These are phyloP conservation scores for Prinsepia uniflora DNA, from an alignment of 306 rosid genomes.

Conservation along the genomic window DNA sequence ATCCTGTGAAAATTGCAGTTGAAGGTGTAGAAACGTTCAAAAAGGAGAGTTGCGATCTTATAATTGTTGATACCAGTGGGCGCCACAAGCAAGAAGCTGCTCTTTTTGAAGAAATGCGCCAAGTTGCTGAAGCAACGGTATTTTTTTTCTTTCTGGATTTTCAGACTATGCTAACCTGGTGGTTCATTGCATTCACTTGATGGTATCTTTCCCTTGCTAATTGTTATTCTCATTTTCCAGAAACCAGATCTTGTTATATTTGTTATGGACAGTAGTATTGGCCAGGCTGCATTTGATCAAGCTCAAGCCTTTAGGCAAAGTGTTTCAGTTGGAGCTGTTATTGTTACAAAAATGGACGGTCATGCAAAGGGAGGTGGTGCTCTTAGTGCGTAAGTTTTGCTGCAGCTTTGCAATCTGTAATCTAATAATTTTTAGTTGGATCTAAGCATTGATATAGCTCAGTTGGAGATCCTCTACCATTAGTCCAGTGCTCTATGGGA, in stretches of 20 bases:
- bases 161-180: constrained; percentile 1
- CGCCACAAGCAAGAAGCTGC: constrained; percentile 86
- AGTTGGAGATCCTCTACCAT: neutral
- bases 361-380: constrained; percentile 98
- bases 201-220: constrained; percentile 25
- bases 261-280: constrained; percentile 93
- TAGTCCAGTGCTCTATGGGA: neutral
- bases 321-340: constrained; percentile 85
- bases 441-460: neutral
- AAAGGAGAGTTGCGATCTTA: constrained; percentile 76
- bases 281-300: constrained; percentile 94
- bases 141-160: constrained; percentile 24
- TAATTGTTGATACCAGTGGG: constrained; percentile 90
- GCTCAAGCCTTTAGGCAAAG: constrained; percentile 85
- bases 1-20: constrained; percentile 76
- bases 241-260: constrained; percentile 84
- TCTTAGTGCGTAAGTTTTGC: constrained; percentile 52
- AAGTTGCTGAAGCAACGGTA: constrained; percentile 91
- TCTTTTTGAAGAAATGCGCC: constrained; percentile 96
- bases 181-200: constrained; percentile 5
- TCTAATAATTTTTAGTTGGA: neutral
- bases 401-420: neutral
- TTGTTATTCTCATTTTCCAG: constrained; percentile 45
- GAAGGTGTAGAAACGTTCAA: constrained; percentile 80
- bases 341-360: constrained; percentile 89